Evolutionary conservation across 2,329 filamentous ascomycete species (phyloP).

Genomic region (Meredithiella fracta): DNA sequence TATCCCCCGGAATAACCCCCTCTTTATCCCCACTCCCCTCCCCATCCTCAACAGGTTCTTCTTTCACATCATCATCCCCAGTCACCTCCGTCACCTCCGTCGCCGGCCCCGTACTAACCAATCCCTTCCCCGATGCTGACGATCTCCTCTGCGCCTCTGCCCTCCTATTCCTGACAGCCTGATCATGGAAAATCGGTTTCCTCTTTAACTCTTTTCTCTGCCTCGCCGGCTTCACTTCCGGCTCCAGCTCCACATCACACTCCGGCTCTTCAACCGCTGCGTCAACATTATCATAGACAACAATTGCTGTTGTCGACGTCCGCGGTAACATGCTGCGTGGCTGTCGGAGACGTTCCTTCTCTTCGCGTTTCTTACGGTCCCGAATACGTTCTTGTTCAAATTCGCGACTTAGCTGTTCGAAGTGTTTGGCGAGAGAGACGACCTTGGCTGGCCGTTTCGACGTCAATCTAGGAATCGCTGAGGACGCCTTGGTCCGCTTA

Average conservation of each 20-base stretch:
- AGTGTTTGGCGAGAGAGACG: conserved; percentile 83
- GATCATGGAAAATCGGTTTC: conserved; percentile 12
- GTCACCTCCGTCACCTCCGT: background rate
- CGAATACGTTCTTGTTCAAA: conserved; percentile 88
- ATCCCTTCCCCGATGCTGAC: background rate
- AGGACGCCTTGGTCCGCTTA: conserved; percentile 47
- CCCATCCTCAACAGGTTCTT: conserved; percentile 18
- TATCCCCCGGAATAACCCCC: background rate
- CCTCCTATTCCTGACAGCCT: background rate
- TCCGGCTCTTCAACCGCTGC: conserved; percentile 77
- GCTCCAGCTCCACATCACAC: conserved; percentile 20
- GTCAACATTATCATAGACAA: conserved; percentile 86
- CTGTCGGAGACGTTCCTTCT: conserved; percentile 46
- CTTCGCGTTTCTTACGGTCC: conserved; percentile 66
- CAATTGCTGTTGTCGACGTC: conserved; percentile 81
- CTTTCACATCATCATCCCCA: background rate
- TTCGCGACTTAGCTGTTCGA: conserved; percentile 89
- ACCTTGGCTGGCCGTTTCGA: conserved; percentile 57
- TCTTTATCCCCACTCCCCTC: conserved; percentile 3
- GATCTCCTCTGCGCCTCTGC: background rate
- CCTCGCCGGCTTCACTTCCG: conserved; percentile 2
- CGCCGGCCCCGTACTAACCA: background rate
- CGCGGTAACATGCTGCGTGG: conserved; percentile 70
- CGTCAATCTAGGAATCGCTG: conserved; percentile 77
- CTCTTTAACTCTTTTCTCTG: conserved; percentile 7